Evolutionary conservation across 371 early-diverging fungal species (phyloP), one percentile per base, ranked within the genome.

Genomic region (Mortierella sp.): DNA sequence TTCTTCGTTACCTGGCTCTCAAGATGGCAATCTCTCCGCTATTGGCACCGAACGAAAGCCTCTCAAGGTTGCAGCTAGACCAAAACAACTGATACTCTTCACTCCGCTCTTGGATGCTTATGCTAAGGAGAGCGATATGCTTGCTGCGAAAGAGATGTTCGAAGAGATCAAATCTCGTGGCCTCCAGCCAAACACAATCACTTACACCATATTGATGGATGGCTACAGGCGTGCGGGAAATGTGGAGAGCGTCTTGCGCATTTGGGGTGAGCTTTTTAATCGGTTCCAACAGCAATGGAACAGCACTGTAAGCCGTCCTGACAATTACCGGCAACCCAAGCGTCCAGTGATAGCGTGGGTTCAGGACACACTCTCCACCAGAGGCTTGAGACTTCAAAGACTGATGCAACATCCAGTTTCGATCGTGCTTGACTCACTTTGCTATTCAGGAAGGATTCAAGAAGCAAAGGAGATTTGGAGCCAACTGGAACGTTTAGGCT

Each of bases 181-280:
- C 15, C 59, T 80, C 8, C 47, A 71, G 55, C 81, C 81, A 57
- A 80, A 80, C 69, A 80, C 81, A 0, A 43, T 75, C 54, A 71
- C 67, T 0, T 80, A 64, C 35, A 75, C 81, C 15, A 80, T 70
- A 17, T 40, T 80, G n/a, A 80, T 80, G 81, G 81, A 80, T 51
- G 68, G 68, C 9, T 80, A 67, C 62, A 75, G 72, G 23, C 75
- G 81, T 29, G 75, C 54, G 0, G 75, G 75, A 3, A 66, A 75
- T 60, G 75, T 75, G 10, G 68, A 80, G 17, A 64, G 51, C 19
- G 81, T 80, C 35, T 19, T 75, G 56, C 28, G 37, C 15, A 71
- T 80, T 32, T 80, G 81, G 81, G 40, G 55, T 47, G 63, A 80
- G 64, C 58, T 80, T 9, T 75, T 71, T 71, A 61, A 42, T 6